Evolutionary conservation across 768 basidiomycete genomes (phyloP), one percentile per base, ranked within the genome.

Genomic region (Boletus tylopilopsis): DNA sequence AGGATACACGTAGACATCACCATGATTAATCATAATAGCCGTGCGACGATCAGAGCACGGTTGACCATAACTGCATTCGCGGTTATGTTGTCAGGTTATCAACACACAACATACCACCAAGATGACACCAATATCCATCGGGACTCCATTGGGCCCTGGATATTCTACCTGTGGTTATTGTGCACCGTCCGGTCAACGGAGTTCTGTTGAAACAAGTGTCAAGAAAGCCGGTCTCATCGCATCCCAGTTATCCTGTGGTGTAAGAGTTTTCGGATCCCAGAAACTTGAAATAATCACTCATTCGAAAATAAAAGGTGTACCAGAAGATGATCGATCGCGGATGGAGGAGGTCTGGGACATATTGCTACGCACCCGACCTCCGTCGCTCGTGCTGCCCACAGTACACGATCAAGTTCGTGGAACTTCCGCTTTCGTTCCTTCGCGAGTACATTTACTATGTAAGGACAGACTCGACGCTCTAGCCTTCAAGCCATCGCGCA

Each of bases 331-430:
- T 91, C 55, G 84, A 91, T 68, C 76, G 84, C 18, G 89, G 90
- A 22, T 93, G 90, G 90, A 79, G 90, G 46, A 78, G 90, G 52
- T 88, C 87, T 47, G 89, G 89, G 69, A 74, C 71, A 24, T 94
- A 84, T 69, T 84, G 90, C 60, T 97, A 97, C 68, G 91, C 90
- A 54, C 94, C 94, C 5, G 84, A 94, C 66, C 73, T 94, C 67
- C 77, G 73, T 54, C 64, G 69, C 6, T 86, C 92, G 10, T 97
- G 95, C 64, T 98, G 95, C 64, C 91, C 94, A 1, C 89, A 93
- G 57, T 95, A 96, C 64, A 92, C 95, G 4, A 97, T 97, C 66
- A 90, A 81, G 92, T 88, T 58, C 47, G 73, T 64, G 42, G 57
- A 53, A 42, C 35, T 41, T 24, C 40, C 22, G 35, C 24, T 53